phyloP scores from a whole-genome alignment of 805 yeast genomes.

The Pichia gijzeniarum region DNA sequence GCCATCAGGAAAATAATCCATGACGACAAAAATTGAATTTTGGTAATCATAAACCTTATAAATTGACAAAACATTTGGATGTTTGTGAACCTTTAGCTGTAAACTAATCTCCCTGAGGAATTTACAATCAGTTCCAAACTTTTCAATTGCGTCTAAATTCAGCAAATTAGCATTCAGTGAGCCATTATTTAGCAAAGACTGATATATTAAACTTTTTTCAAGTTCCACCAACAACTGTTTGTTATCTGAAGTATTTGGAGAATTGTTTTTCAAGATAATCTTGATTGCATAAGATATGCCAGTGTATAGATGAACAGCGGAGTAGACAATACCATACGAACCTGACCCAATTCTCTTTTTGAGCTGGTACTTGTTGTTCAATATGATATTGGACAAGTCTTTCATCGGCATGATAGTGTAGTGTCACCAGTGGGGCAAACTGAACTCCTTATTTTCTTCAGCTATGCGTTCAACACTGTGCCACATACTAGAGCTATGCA shows the following conservation, averaged over 20 bases:
- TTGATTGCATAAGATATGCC: conserved; percentile 62
- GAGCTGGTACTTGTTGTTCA: conserved; percentile 35
- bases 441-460: no score
- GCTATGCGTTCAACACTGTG: no score
- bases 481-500: no score
- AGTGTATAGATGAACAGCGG: conserved; percentile 50
- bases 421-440: no score
- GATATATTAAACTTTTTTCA: conserved; percentile 23
- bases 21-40: conserved; percentile 57
- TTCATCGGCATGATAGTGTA: conserved; percentile 17
- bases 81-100: conserved; percentile 69
- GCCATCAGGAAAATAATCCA: conserved; percentile 83
- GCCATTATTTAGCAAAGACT: conserved; percentile 24
- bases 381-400: conserved; percentile 26
- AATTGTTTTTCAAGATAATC: conserved; percentile 48
- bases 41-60: conserved; percentile 63
- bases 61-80: conserved; percentile 72
- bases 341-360: conserved; percentile 68
- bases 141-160: conserved; percentile 31
- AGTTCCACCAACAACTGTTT: conserved; percentile 27
- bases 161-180: conserved; percentile 27
- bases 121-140: conserved; percentile 30
- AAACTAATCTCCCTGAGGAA: conserved; percentile 62
- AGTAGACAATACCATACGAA: conserved; percentile 76
- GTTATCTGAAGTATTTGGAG: conserved; percentile 26